Evolutionary conservation across 495 filamentous ascomycete species (phyloP).

Genomic region (Parathielavia hyrcaniae): DNA sequence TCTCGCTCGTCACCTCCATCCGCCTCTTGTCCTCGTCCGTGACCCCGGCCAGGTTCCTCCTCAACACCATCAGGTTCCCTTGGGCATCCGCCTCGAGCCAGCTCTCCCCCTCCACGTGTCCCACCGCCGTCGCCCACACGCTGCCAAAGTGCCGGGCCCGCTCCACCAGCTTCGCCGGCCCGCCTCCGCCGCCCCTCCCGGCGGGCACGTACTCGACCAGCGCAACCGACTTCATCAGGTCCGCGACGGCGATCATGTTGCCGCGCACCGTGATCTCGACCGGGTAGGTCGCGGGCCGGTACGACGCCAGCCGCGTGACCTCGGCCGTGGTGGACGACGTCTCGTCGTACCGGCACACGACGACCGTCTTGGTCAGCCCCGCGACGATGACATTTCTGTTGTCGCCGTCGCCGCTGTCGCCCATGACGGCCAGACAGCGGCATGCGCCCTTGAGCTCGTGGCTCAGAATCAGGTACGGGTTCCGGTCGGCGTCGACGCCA

Average conservation of each 20-base stretch:
- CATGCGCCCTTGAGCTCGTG: constrained; percentile 67
- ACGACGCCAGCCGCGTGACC: constrained; percentile 63
- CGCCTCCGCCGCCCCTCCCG: constrained; percentile 27
- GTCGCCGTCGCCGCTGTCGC: constrained; percentile 28
- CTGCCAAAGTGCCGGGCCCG: constrained; percentile 74
- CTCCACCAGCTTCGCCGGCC: constrained; percentile 56
- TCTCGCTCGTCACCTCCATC: constrained; percentile 70
- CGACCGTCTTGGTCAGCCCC: constrained; percentile 77
- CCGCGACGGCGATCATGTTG: constrained; percentile 73
- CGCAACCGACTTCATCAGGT: constrained; percentile 89
- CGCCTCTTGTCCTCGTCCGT: constrained; percentile 64
- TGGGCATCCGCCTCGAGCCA: constrained; percentile 79
- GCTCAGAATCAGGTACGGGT: constrained; percentile 60
- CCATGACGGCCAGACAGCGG: constrained; percentile 65
- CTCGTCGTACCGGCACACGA: constrained; percentile 53
- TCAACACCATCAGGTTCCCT: constrained; percentile 77
- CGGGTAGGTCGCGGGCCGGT: constrained; percentile 77
- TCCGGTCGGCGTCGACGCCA: constrained; percentile 67
- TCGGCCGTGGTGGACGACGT: constrained; percentile 42
- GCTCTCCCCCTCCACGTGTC: constrained; percentile 57
- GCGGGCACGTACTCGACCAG: constrained; percentile 60
- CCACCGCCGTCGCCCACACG: constrained; percentile 72
- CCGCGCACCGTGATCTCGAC: constrained; percentile 69
- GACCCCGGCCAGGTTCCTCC: constrained; percentile 62
- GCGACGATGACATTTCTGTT: constrained; percentile 66